Evolutionary conservation across 2,329 filamentous ascomycete genomes (phyloP).

Genomic region (Fusarium oxysporum): DNA sequence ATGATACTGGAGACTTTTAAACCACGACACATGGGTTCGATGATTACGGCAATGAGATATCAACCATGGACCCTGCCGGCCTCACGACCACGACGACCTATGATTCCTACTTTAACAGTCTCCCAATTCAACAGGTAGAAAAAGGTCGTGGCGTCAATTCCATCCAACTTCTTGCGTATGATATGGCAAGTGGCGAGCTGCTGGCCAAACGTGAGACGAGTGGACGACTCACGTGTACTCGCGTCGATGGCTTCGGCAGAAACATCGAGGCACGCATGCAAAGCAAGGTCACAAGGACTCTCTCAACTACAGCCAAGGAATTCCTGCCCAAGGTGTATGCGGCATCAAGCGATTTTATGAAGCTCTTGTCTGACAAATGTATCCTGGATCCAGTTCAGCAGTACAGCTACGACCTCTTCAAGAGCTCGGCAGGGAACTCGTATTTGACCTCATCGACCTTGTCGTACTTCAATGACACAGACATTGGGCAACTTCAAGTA

Average conservation of each 20-base stretch:
- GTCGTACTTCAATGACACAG: not conserved
- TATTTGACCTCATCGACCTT: not conserved
- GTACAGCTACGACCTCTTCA: not conserved
- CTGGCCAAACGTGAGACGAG: not conserved
- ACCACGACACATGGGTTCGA: not conserved
- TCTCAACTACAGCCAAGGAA: not conserved
- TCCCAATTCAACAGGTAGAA: not conserved
- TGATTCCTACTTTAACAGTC: not conserved
- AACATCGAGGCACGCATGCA: not conserved
- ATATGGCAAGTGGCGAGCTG: not conserved
- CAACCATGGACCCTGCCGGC: not conserved
- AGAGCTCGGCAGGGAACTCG: not conserved
- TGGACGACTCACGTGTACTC: not conserved
- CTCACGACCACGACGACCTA: not conserved
- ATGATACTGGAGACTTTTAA: too few species aligned
- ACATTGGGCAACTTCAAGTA: not conserved
- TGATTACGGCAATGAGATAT: not conserved
- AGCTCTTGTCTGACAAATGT: not conserved
- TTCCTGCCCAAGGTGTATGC: not conserved
- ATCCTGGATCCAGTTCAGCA: not conserved
- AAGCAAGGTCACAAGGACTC: not conserved
- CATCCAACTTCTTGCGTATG: not conserved
- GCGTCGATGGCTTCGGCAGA: not conserved
- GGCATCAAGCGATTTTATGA: not conserved
- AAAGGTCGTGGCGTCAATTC: not conserved